A percentile compares a stretch with the other conserved stretches of the same genome.
Conservation (phyloP, 495 filamentous ascomycete species). For the Annulohypoxylon bovei region DNA sequence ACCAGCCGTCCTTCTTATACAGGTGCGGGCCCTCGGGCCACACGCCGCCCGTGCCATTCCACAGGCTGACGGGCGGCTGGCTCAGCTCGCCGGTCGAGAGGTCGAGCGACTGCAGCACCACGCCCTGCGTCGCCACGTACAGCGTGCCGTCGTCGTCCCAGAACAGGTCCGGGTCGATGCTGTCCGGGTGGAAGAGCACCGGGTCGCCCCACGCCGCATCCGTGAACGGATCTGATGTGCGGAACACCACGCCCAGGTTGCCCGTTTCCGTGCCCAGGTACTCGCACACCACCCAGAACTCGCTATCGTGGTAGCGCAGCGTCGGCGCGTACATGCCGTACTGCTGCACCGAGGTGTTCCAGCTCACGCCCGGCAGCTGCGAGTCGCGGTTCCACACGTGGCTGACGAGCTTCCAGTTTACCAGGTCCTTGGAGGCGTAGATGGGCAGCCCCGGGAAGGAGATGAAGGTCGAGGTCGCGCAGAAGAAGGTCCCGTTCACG, state of each 20-base stretch:
- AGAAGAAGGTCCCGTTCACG: conserved; percentile 49
- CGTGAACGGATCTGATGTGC: conserved; percentile 43
- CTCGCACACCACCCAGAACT: conserved; percentile 56
- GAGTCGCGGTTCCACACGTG: conserved; percentile 44
- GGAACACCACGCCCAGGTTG: conserved; percentile 46
- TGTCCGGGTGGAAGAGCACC: conserved; percentile 46
- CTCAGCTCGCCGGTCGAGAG: conserved; percentile 53
- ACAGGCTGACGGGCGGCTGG: conserved; percentile 55
- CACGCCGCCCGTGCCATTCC: conserved; percentile 63
- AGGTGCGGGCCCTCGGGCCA: conserved; percentile 72
- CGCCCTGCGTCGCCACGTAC: conserved; percentile 54
- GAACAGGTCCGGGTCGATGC: conserved; percentile 57
- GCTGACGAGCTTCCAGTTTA: conserved; percentile 50
- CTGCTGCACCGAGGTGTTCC: conserved; percentile 40
- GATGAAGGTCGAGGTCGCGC: conserved; percentile 51
- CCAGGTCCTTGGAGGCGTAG: conserved; percentile 48
- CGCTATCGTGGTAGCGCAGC: conserved; percentile 46
- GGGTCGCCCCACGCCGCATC: conserved; percentile 53
- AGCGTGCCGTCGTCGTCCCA: conserved; percentile 58
- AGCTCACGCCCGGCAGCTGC: conserved; percentile 44
- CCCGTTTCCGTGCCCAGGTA: conserved; percentile 43
- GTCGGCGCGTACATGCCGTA: conserved; percentile 51
- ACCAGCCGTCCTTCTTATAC: conserved; percentile 70
- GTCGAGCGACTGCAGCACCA: conserved; percentile 55
- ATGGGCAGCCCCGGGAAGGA: conserved; percentile 50